Base-by-base conservation (phyloP, 139 green algal species). In the Chlamydomonas applanata region DNA sequence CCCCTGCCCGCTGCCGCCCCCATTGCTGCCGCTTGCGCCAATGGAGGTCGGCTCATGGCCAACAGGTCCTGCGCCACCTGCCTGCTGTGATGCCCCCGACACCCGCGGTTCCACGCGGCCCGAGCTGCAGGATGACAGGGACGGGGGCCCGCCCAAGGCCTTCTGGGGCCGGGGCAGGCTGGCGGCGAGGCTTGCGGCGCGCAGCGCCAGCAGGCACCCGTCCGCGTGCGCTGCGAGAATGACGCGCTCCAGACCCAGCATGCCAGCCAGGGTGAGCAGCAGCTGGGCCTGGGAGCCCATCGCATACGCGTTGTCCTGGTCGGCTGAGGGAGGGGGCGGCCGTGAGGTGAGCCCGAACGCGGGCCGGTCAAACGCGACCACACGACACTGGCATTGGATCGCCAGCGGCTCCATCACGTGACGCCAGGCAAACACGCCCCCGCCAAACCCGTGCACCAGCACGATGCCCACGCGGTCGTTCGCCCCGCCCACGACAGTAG, bases 371-470 rank as follows among this genome's bases (percentile, higher is more conserved):
- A 80, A 81, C 9, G 84, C 73, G 1, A 86, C 54, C 2, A 83
- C 77, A 1, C 82, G 56, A 68, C 86, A 91, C 25, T 84, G 75
- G 44, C 68, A 80, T 24, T 85, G 71, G 30, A 83, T 45, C 0
- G 92, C 92, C 29, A 97, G 83, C 1, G 81, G 74, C 73, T 87
- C 81, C 86, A 93, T 87, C 1, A 97, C 54, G 60, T 95, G 87
- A 3, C 92, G 86, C 91, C 90, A 97, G 16, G 87, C 62, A 75
- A 95, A 94, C 19, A 86, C 80, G 1, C 91, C 92, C 13, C 85
- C 89, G 35, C 90, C 92, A 87, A 92, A 95, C 25, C 88, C 85
- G 74, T 97, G 92, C 4, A 95, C 73, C 35, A 95, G 77, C 61
- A 96, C 49, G n/a, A 79, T 81, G 53, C 61, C 76, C 2, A 30